Percentiles rank a stretch among this genome's conserved stretches.
Evolutionary conservation across 352 stramenopile genomes (phyloP).

Genomic region (Phytophthora ramorum): DNA sequence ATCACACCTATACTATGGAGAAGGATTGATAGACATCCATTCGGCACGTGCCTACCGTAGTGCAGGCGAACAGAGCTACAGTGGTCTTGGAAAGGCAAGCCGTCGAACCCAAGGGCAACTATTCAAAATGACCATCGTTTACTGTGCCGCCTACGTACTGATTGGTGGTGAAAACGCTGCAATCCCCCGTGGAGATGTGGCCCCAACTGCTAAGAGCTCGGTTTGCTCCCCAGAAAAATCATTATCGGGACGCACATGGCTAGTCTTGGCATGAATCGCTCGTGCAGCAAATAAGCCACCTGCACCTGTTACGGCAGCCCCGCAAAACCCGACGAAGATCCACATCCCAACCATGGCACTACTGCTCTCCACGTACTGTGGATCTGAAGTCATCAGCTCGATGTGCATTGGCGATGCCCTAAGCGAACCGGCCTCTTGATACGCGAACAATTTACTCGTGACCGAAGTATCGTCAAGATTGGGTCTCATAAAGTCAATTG

Average conservation of each 20-base stretch:
- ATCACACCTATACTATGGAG: too few relatives aligned
- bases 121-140: too few relatives aligned
- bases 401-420: conserved; percentile 52
- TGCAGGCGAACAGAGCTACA: too few relatives aligned
- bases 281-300: conserved; percentile 44
- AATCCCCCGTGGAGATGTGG: conserved; percentile 19
- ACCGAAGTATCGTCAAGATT: conserved; percentile 32
- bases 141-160: conserved; percentile 54
- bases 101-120: too few relatives aligned
- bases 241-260: conserved; percentile 49
- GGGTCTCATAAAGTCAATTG: conserved; percentile 50
- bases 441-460: conserved; percentile 62
- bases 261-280: conserved; percentile 45
- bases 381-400: conserved; percentile 47
- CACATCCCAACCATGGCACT: conserved; percentile 62
- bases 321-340: conserved; percentile 68
- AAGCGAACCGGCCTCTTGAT: conserved; percentile 53
- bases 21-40: too few relatives aligned
- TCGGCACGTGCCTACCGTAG: too few relatives aligned
- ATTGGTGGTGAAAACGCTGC: conserved; percentile 19
- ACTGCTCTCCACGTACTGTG: conserved; percentile 47
- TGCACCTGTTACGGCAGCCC: conserved; percentile 35
- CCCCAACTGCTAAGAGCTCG: conserved; percentile 27
- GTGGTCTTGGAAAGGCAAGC: too few relatives aligned
- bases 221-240: conserved; percentile 21